Evolutionary conservation across 192 early-diverging fungal genomes (phyloP).

Genomic region (Gaertneriomyces sp.): DNA sequence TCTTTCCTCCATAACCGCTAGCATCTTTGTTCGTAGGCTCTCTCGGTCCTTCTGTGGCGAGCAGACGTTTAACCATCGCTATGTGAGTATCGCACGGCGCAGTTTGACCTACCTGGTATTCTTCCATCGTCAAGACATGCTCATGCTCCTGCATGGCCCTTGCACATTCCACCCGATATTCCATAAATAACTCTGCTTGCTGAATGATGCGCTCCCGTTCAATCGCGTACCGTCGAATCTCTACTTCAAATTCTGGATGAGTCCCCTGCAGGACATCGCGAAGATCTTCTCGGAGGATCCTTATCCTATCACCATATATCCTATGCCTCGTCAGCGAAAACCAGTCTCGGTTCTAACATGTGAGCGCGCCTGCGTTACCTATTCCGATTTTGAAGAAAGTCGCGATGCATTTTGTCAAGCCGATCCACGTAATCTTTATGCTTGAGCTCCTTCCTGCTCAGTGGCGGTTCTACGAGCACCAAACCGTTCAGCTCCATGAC

Average conservation of each 20-base stretch:
- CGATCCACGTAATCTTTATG: conserved; percentile 52
- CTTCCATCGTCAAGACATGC: conserved; percentile 58
- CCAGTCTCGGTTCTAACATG: not conserved
- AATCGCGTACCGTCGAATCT: conserved; percentile 53
- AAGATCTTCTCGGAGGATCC: conserved; percentile 34
- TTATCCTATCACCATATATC: conserved; percentile 46
- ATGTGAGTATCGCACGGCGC: not conserved
- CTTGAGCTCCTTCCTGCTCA: conserved; percentile 53
- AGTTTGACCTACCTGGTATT: conserved; percentile 52
- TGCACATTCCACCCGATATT: conserved; percentile 71
- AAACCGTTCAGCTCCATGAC: not conserved
- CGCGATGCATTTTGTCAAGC: conserved; percentile 53
- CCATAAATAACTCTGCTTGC: conserved; percentile 56
- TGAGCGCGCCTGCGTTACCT: conserved; percentile 37
- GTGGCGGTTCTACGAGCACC: conserved; percentile 9
- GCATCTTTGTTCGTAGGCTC: conserved; percentile 68
- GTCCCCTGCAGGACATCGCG: conserved; percentile 2
- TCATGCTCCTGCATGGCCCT: conserved; percentile 59
- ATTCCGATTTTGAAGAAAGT: conserved; percentile 61
- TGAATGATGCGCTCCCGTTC: conserved; percentile 55
- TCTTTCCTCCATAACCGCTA: conserved; percentile 71
- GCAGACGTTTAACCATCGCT: not conserved
- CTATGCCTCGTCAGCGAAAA: conserved; percentile 21
- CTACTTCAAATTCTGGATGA: conserved; percentile 68
- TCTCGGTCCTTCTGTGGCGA: conserved; percentile 41